phyloP scores from a whole-genome alignment of 257 asterid genomes.

The Schizonepeta tenuifolia region DNA sequence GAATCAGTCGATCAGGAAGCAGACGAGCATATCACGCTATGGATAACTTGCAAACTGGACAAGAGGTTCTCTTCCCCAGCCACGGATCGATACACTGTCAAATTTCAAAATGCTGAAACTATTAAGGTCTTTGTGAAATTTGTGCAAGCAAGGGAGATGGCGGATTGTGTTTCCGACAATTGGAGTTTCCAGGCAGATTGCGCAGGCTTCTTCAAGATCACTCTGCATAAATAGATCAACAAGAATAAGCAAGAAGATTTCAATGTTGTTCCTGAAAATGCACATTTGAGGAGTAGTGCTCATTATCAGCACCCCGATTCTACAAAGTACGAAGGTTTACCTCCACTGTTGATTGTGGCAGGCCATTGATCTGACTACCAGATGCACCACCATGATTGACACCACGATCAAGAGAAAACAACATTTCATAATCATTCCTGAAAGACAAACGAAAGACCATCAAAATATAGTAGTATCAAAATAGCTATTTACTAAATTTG shows the following conservation, averaged over 20 bases:
- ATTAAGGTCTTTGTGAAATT: slow-evolving; percentile 61
- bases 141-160: slow-evolving; percentile 98
- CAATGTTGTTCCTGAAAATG: background rate
- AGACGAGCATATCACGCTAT: slow-evolving; percentile 45
- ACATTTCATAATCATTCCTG: slow-evolving; percentile 90
- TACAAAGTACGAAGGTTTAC: slow-evolving; percentile 38
- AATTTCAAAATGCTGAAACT: background rate
- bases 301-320: slow-evolving; percentile 1
- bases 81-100: slow-evolving; percentile 91
- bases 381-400: slow-evolving; percentile 75
- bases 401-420: slow-evolving; percentile 89
- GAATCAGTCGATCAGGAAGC: background rate
- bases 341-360: slow-evolving; percentile 87
- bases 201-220: slow-evolving; percentile 76
- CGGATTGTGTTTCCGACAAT: slow-evolving; percentile 72
- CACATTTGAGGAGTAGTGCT: background rate
- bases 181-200: slow-evolving; percentile 87
- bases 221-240: slow-evolving; percentile 51
- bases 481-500: background rate
- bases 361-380: slow-evolving; percentile 63
- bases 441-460: slow-evolving; percentile 23
- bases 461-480: background rate
- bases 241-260: slow-evolving; percentile 16
- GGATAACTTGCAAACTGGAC: slow-evolving; percentile 92
- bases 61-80: slow-evolving; percentile 79